Conservation (phyloP, 179 eudicot species). For the Silene noctiflora region DNA sequence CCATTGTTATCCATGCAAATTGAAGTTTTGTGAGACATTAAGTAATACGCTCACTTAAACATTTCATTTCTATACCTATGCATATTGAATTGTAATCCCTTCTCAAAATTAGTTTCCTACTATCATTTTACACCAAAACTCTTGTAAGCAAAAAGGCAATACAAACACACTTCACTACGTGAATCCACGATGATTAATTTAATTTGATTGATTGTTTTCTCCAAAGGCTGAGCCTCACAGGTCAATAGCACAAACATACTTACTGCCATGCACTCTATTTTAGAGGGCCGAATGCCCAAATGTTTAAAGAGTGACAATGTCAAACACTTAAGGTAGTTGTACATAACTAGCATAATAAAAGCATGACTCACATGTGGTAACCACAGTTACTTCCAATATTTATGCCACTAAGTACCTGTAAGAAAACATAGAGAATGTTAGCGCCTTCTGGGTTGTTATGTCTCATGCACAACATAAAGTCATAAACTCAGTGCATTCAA, state of each 20-base stretch:
- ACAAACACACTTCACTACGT: background rate
- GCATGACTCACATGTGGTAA: constrained; percentile 72
- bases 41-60: too few species aligned
- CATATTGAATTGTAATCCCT: too few species aligned
- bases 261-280: background rate
- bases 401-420: constrained; percentile 97
- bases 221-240: background rate
- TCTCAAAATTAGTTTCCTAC: too few species aligned
- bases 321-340: background rate
- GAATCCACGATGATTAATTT: background rate
- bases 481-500: background rate
- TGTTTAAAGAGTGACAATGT: background rate
- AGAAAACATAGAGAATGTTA: constrained; percentile 11
- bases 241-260: background rate
- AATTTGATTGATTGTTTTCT: background rate
- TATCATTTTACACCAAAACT: too few species aligned
- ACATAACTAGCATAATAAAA: background rate
- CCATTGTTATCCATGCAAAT: too few species aligned
- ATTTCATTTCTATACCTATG: too few species aligned
- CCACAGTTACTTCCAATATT: constrained; percentile 97
- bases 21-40: too few species aligned
- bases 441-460: background rate
- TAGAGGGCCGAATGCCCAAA: too few species aligned
- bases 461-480: background rate
- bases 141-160: background rate